Evolutionary conservation across 805 yeast genomes (phyloP).

Genomic region (Candida hungchunana): DNA sequence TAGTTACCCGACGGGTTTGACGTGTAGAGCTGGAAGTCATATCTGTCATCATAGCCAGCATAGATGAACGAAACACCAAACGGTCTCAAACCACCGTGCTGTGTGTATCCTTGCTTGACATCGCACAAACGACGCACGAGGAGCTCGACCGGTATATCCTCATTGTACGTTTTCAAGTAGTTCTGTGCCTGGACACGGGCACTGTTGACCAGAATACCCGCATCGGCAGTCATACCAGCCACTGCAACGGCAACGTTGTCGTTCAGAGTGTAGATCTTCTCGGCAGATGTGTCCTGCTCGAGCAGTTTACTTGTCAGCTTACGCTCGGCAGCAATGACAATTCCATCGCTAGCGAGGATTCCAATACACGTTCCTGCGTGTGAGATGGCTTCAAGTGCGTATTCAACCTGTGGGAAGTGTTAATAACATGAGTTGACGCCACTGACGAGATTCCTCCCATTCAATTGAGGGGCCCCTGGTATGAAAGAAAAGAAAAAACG

Average conservation of each 20-base stretch:
- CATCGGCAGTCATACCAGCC: slow-evolving; percentile 98
- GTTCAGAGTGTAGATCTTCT: slow-evolving; percentile 82
- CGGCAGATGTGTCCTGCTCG: slow-evolving; percentile 92
- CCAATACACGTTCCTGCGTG: slow-evolving; percentile 98
- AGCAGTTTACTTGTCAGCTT: slow-evolving; percentile 89
- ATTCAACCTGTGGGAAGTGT: slow-evolving; percentile 59
- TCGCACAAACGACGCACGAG: slow-evolving; percentile 88
- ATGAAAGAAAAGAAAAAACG: neutral
- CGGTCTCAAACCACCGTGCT: slow-evolving; percentile 97
- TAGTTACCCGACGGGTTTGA: slow-evolving; percentile 97
- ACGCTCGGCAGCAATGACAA: slow-evolving; percentile 94
- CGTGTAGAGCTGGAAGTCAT: slow-evolving; percentile 88
- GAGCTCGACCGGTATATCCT: slow-evolving; percentile 89
- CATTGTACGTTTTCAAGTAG: slow-evolving; percentile 81
- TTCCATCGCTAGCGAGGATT: slow-evolving; percentile 81
- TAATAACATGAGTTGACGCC: slow-evolving; percentile 2
- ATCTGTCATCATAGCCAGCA: slow-evolving; percentile 91
- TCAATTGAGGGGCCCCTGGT: slow-evolving; percentile 1
- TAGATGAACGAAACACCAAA: slow-evolving; percentile 95
- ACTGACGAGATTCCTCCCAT: slow-evolving; percentile 1
- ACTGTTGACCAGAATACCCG: slow-evolving; percentile 80
- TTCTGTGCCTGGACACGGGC: slow-evolving; percentile 85
- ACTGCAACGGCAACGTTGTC: slow-evolving; percentile 88
- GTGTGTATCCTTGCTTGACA: slow-evolving; percentile 96
- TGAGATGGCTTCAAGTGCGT: slow-evolving; percentile 94